Conservation (phyloP, 2,329 filamentous ascomycete genomes). For the Paecilomyces formosus region DNA sequence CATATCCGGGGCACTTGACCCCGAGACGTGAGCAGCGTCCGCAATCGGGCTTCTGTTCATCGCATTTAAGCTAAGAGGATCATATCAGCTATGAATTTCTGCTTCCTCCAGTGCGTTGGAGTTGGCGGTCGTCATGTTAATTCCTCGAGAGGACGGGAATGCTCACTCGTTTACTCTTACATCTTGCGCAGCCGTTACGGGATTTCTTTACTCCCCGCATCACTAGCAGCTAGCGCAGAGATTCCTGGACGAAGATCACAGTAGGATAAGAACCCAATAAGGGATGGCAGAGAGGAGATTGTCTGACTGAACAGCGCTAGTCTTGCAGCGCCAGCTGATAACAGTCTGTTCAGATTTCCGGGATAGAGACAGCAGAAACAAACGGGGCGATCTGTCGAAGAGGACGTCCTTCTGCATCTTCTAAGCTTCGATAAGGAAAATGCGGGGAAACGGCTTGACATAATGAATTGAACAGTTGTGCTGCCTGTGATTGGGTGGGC, state of each 20-base stretch:
- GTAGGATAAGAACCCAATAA: neutral
- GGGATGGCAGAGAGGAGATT: neutral
- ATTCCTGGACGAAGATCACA: neutral
- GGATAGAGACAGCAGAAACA: neutral
- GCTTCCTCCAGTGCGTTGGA: neutral
- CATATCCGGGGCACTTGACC: slow-evolving; percentile 30
- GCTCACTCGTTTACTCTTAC: slow-evolving; percentile 33
- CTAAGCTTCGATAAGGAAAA: neutral
- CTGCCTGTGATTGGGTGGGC: neutral
- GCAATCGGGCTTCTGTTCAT: slow-evolving; percentile 32
- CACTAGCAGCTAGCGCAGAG: neutral
- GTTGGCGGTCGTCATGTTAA: neutral
- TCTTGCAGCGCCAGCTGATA: neutral
- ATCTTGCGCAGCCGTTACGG: slow-evolving; percentile 34
- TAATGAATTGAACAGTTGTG: neutral
- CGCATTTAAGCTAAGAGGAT: slow-evolving; percentile 28
- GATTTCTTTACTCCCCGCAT: slow-evolving; percentile 37
- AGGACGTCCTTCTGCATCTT: neutral
- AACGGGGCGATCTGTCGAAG: neutral
- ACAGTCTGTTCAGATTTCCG: neutral
- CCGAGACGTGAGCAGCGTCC: slow-evolving; percentile 30
- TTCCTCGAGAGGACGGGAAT: slow-evolving; percentile 1
- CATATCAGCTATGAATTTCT: neutral
- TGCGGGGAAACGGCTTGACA: neutral
- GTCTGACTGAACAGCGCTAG: neutral